Base-by-base conservation (phyloP, 2,329 filamentous ascomycete species). In the Botryotinia calthae region DNA sequence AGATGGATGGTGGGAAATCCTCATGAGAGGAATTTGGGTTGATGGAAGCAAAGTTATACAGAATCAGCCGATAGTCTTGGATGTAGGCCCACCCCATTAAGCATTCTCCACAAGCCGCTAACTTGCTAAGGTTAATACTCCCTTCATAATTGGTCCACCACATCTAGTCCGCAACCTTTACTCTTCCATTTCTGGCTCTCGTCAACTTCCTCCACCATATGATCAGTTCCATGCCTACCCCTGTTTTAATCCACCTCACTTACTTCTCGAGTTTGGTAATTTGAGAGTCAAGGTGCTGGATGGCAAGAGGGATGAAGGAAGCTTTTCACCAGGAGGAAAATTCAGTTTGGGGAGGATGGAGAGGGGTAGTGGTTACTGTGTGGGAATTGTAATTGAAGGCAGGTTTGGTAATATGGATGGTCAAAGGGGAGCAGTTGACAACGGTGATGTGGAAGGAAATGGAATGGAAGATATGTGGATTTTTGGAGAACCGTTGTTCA, bases 1-100 rank as follows among this genome's bases (percentile, higher is more conserved):
- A n/a, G 77, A 77, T 66, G 76, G 76, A 14, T 78, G 69, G 70
- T 77, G 76, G 76, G 76, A 78, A 72, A 74, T 76, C 6, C 56
- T 75, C 0, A 74, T 78, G 74, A 71, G 72, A 67, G 76, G 76
- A 10, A 67, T 78, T 2, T 78, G 74, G 75, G 37, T 76, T 14
- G 74, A 76, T n/a, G 74, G 73, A 2, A 71, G 67, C 18, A 77
- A 77, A 48, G 61, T 75, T 4, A 28, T 78, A 5, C 61, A 73
- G 4, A 75, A 75, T 28, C 76, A 78, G 40, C 76, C 72, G 7
- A 72, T 73, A 46, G 71, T 77, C 14, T 70, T 78, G n/a, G 76
- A 78, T 66, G 76, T 76, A 70, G 25, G 69, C n/a, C 20, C 4
- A 37, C 31, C 25, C 2, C 51, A 2, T 20, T 18, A 5, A 14